Base-by-base conservation (phyloP, 2,329 filamentous ascomycete genomes). In the Sporothrix protearum region DNA sequence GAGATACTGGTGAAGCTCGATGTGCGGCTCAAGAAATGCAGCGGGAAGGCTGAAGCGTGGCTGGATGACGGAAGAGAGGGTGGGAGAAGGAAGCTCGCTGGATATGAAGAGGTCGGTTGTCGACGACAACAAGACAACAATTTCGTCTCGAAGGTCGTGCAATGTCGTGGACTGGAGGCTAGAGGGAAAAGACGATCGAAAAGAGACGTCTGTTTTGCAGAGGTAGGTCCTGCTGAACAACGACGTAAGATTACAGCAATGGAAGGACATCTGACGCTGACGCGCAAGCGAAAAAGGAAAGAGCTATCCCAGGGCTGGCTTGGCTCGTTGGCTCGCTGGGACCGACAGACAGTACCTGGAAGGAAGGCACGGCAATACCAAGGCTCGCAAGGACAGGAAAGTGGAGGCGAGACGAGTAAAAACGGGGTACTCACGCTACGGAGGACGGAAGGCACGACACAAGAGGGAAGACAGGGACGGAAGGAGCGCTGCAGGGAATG, bases 291-390 rank as follows among this genome's bases (percentile, higher is more conserved):
- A 53, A 12, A 22, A 22, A 5, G 14, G 19, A 53, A 3, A 53
- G 49, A 53, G 49, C 49, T 25, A 47, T 47, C 42, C 42, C 42
- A 47, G 42, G 42, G 42, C 42, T 47, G 42, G 42, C 42, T 16
- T 10, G 10, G 42, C 6, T 45, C 42, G 42, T 14, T 45, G 42
- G 42, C 36, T 39, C 36, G 36, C 36, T 39, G 36, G 36, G 39
- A 42, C 28, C 30, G n/a, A n/a, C n/a, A n/a, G n/a, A n/a, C n/a
- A n/a, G 25, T 9, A 30, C 25, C n/a, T 57, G 53, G 53, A 57
- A 57, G 53, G 53, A 57, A 57, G 53, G 53, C 53, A 57, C 53
- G 53, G 49, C 49, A 57, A 30, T 30, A 5, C 53, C 53, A 57
- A 57, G 53, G 53, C 28, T 28, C 36, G 36, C 53, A 57, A 57